Percentiles rank a stretch among this genome's conserved stretches.
Evolutionary conservation across 257 asterid genomes (phyloP).

Genomic region (Rehmannia glutinosa): DNA sequence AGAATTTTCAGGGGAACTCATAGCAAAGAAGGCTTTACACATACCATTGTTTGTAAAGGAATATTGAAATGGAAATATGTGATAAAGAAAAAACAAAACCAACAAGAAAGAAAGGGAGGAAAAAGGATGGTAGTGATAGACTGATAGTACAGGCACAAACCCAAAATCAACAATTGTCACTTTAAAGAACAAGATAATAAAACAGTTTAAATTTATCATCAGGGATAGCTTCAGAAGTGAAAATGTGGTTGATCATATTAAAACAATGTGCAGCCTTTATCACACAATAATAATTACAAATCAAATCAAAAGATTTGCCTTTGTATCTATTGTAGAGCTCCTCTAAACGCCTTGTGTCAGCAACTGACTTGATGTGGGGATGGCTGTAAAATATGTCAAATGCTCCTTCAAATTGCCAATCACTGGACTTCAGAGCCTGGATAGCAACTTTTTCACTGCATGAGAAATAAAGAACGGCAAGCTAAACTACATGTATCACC

Average conservation of each 20-base stretch:
- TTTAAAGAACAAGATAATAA: neutral
- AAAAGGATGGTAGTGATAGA: neutral
- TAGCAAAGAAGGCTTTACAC: no score
- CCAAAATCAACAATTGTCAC: neutral
- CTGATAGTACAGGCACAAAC: neutral
- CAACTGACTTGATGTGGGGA: conserved; percentile 61
- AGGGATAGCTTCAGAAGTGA: neutral
- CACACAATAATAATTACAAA: neutral
- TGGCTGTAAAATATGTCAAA: conserved; percentile 92
- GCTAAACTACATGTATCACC: conserved; percentile 5
- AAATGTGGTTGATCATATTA: conserved; percentile 3
- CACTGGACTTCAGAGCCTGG: conserved; percentile 88
- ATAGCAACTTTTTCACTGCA: conserved; percentile 86
- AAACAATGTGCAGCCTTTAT: neutral
- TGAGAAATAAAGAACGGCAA: conserved; percentile 12
- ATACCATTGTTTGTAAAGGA: neutral
- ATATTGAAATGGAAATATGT: neutral
- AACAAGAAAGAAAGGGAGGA: no score
- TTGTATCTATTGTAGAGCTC: conserved; percentile 93
- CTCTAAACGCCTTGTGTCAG: conserved; percentile 87
- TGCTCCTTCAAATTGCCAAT: conserved; percentile 98
- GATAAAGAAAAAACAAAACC: neutral
- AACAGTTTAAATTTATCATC: neutral
- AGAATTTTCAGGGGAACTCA: no score
- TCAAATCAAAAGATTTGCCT: conserved; percentile 38